Conservation (phyloP, 371 early-diverging fungal species). For the Conidiobolus incongruus region DNA sequence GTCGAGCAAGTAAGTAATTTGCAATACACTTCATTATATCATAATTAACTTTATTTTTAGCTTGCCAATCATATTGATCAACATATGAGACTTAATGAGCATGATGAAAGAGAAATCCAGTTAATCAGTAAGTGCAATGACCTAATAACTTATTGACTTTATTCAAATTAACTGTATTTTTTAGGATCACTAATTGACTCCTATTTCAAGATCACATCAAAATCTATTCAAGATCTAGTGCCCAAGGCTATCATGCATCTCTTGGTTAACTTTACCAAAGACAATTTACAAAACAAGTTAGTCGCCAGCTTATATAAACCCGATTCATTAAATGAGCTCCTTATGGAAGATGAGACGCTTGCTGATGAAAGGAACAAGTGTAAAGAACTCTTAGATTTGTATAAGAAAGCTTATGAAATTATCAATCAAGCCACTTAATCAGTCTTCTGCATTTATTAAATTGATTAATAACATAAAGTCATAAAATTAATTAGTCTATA, state of each 20-base stretch:
- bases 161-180: neutral
- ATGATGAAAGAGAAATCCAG: constrained; percentile 58
- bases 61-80: constrained; percentile 14
- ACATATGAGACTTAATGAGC: constrained; percentile 22
- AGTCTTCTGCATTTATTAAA: constrained; percentile 4
- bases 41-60: constrained; percentile 10
- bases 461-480: neutral
- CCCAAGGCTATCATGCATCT: constrained; percentile 86
- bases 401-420: constrained; percentile 49
- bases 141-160: neutral
- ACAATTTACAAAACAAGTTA: constrained; percentile 55
- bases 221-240: constrained; percentile 66
- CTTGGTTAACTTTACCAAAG: constrained; percentile 50
- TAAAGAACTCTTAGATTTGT: constrained; percentile 49
- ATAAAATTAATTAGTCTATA: neutral
- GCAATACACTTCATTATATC: constrained; percentile 5
- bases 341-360: constrained; percentile 54
- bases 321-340: constrained; percentile 36
- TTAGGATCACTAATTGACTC: constrained; percentile 42
- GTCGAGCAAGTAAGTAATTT: constrained; percentile 5
- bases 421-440: constrained; percentile 44
- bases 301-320: constrained; percentile 67
- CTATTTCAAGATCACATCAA: constrained; percentile 72
- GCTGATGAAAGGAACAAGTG: constrained; percentile 53
- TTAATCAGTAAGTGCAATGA: constrained; percentile 36